These are phyloP conservation scores for Glarea lozoyensis DNA, from an alignment of 495 filamentous ascomycete species.

Conservation along the genomic window DNA sequence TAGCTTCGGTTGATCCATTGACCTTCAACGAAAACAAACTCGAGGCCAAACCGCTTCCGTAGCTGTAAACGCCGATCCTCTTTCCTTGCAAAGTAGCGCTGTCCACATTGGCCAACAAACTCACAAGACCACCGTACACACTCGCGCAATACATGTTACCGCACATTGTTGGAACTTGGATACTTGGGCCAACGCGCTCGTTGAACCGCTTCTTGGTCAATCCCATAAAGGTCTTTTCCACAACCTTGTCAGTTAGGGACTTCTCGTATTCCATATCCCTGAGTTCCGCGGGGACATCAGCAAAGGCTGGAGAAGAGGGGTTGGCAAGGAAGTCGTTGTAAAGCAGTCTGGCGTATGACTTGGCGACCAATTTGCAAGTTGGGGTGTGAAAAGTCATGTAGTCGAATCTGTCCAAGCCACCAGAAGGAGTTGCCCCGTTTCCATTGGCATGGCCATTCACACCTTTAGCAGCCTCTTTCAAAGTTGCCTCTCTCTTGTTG, in stretches of 20 bases:
- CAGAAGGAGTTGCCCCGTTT: conserved; percentile 35
- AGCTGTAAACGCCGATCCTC: conserved; percentile 87
- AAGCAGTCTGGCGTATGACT: conserved; percentile 88
- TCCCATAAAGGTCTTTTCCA: conserved; percentile 95
- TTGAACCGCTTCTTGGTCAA: conserved; percentile 94
- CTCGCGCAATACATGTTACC: conserved; percentile 99
- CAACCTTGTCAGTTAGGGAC: conserved; percentile 82
- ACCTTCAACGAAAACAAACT: conserved; percentile 86
- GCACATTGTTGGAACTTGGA: conserved; percentile 85
- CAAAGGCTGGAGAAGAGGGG: conserved; percentile 69
- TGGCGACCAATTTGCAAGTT: conserved; percentile 94
- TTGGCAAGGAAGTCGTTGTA: conserved; percentile 92
- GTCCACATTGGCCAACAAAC: conserved; percentile 63
- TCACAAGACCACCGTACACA: conserved; percentile 79
- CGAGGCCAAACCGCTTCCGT: conserved; percentile 85
- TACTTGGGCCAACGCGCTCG: conserved; percentile 74
- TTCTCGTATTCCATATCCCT: conserved; percentile 75
- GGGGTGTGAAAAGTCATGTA: conserved; percentile 94
- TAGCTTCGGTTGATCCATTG: conserved; percentile 63
- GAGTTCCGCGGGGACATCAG: conserved; percentile 78
- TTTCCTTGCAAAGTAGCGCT: conserved; percentile 66
- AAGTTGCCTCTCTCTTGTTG: conserved; percentile 67
- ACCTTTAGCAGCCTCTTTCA: conserved; percentile 47
- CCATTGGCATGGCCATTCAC: conserved; percentile 52
- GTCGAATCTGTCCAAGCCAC: conserved; percentile 86